Percentiles rank a stretch among this genome's conserved stretches.
phyloP scores from a whole-genome alignment of 2,329 filamentous ascomycete species.

The Aphanoascus verrucosus region DNA sequence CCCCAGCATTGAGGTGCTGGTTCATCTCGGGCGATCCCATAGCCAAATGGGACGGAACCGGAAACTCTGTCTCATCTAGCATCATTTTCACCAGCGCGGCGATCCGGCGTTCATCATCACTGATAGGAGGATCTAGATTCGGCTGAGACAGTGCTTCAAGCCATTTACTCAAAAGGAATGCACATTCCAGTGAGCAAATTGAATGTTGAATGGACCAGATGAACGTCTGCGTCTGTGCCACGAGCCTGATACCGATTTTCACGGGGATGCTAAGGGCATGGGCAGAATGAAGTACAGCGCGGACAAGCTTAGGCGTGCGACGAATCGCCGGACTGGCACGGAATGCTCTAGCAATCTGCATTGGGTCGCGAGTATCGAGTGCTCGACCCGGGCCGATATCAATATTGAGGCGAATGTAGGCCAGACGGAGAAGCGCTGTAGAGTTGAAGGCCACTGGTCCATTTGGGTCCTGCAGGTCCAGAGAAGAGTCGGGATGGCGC shows the following conservation, averaged over 20 bases:
- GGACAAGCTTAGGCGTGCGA: slow-evolving; percentile 39
- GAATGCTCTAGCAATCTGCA: slow-evolving; percentile 38
- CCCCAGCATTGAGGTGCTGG: slow-evolving; percentile 36
- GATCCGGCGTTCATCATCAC: slow-evolving; percentile 38
- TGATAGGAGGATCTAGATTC: slow-evolving; percentile 33
- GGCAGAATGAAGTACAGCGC: slow-evolving; percentile 43
- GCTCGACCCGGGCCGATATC: slow-evolving; percentile 39
- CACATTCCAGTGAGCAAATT: slow-evolving; percentile 44
- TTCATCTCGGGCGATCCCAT: slow-evolving; percentile 35
- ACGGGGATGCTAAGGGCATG: slow-evolving; percentile 46
- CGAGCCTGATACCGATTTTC: slow-evolving; percentile 43
- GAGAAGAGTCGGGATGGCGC: slow-evolving; percentile 41
- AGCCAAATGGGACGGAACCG: slow-evolving; percentile 32
- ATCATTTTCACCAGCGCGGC: slow-evolving; percentile 40
- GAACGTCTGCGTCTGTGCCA: slow-evolving; percentile 43
- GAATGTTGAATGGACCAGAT: slow-evolving; percentile 48
- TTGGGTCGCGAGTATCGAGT: slow-evolving; percentile 39
- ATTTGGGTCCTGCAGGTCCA: slow-evolving; percentile 43
- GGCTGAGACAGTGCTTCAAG: slow-evolving; percentile 35
- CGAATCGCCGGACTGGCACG: slow-evolving; percentile 33
- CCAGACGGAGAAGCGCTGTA: slow-evolving; percentile 38
- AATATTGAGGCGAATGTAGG: slow-evolving; percentile 39
- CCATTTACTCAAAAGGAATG: slow-evolving; percentile 40
- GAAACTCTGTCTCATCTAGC: slow-evolving; percentile 41
- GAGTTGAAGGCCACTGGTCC: slow-evolving; percentile 46